phyloP scores from a whole-genome alignment of 305 asterid species.

The Nicotiana rustica region DNA sequence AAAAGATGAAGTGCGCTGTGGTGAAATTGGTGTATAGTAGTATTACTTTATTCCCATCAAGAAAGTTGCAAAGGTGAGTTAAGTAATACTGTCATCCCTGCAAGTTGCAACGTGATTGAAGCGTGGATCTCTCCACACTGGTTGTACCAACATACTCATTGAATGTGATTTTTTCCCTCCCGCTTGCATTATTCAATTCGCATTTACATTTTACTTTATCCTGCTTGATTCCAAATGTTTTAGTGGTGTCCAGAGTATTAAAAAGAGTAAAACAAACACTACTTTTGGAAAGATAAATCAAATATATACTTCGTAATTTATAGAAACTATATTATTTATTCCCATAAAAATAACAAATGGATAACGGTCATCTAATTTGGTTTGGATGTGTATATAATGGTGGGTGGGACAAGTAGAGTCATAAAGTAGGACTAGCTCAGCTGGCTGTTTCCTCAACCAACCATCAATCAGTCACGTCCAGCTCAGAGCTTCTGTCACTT shows the following conservation, averaged over 20 bases:
- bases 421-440: conserved; percentile 19
- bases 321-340: neutral
- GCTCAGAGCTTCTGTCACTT: conserved; percentile 46
- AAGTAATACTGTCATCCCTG: neutral
- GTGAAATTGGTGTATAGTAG: neutral
- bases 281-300: neutral
- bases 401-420: conserved; percentile 8
- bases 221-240: conserved; percentile 7
- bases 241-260: neutral
- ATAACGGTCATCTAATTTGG: conserved; percentile 26
- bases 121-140: neutral
- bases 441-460: conserved; percentile 35
- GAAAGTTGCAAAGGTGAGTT: neutral
- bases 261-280: neutral
- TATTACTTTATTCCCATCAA: neutral
- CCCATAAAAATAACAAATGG: conserved; percentile 5
- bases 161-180: neutral
- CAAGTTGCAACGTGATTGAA: conserved; percentile 30
- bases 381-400: conserved; percentile 6
- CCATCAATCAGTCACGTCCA: conserved; percentile 50
- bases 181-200: conserved; percentile 7
- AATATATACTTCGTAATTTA: neutral
- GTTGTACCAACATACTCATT: neutral
- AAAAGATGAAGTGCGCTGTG: neutral
- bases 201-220: conserved; percentile 11